phyloP scores from a whole-genome alignment of 2,329 filamentous ascomycete species.

The Daldinia sp. region DNA sequence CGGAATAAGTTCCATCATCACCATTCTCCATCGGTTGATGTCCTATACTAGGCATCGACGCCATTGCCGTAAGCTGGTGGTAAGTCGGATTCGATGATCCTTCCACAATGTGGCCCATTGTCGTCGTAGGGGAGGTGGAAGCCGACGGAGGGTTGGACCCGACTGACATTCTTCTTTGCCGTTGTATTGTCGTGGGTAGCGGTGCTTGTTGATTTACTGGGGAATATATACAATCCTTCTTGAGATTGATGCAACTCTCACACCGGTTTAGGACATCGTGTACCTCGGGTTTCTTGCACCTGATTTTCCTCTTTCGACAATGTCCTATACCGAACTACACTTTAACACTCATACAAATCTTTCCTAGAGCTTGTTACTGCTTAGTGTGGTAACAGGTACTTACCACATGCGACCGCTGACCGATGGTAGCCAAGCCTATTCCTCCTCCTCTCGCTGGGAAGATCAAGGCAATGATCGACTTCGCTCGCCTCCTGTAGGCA shows the following conservation, averaged over 20 bases:
- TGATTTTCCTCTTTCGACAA: constrained; percentile 92
- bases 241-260: constrained; percentile 91
- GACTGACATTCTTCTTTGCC: constrained; percentile 56
- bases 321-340: constrained; percentile 71
- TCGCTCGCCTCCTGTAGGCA: constrained; percentile 57
- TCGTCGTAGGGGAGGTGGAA: constrained; percentile 61
- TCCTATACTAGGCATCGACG: constrained; percentile 60
- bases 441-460: constrained; percentile 69
- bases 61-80: constrained; percentile 57
- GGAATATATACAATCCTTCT: constrained; percentile 94
- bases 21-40: constrained; percentile 58
- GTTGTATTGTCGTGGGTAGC: constrained; percentile 57
- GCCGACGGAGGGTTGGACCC: constrained; percentile 57
- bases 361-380: constrained; percentile 4
- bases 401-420: constrained; percentile 95
- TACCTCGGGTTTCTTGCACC: constrained; percentile 83
- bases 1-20: constrained; percentile 48
- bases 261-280: constrained; percentile 82
- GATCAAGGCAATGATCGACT: constrained; percentile 53
- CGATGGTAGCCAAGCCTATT: constrained; percentile 97
- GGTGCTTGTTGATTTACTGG: constrained; percentile 79
- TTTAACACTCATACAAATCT: constrained; percentile 34
- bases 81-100: constrained; percentile 57
- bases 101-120: constrained; percentile 58
- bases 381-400: constrained; percentile 57